These are phyloP conservation scores for Globisporangium okanoganense DNA, from an alignment of 352 stramenopile species.

Conservation along the genomic window DNA sequence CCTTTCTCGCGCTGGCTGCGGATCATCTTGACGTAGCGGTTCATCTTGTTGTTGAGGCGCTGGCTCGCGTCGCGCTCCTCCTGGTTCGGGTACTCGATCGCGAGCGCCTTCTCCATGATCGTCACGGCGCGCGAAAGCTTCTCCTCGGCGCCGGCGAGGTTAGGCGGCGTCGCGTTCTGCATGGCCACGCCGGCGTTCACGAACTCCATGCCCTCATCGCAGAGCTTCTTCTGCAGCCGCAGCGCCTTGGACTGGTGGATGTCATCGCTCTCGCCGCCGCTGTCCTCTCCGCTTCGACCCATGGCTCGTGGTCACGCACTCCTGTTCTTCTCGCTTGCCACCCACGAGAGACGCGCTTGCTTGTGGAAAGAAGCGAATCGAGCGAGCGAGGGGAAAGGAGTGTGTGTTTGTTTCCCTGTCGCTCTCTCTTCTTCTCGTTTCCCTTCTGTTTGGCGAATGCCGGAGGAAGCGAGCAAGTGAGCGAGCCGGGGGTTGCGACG, in stretches of 20 bases:
- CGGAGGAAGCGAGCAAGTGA: not conserved
- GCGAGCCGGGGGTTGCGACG: conserved; percentile 1
- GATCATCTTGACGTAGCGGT: conserved; percentile 87
- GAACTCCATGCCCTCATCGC: conserved; percentile 76
- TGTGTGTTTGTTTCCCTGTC: not conserved
- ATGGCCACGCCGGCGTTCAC: conserved; percentile 78
- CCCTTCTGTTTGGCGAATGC: conserved; percentile 4
- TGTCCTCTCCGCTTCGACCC: conserved; percentile 23
- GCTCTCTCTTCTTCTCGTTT: conserved; percentile 1
- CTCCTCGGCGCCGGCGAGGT: conserved; percentile 45
- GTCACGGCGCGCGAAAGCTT: conserved; percentile 68
- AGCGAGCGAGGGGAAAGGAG: not conserved
- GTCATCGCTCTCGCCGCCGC: conserved; percentile 61
- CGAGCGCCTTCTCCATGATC: conserved; percentile 76
- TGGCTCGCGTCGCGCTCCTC: conserved; percentile 72
- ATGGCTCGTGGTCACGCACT: not conserved
- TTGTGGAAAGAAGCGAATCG: not conserved
- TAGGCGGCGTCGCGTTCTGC: conserved; percentile 62
- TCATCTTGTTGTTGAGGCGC: conserved; percentile 82
- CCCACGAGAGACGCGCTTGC: not conserved
- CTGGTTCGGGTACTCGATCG: conserved; percentile 66
- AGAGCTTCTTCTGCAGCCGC: conserved; percentile 71
- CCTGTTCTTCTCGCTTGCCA: not conserved
- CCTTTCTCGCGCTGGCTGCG: conserved; percentile 69
- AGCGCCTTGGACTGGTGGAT: conserved; percentile 54